Percentiles rank a stretch among this genome's conserved stretches.
Evolutionary conservation across 768 basidiomycete genomes (phyloP).

Genomic region (Infundibulicybe gibba): DNA sequence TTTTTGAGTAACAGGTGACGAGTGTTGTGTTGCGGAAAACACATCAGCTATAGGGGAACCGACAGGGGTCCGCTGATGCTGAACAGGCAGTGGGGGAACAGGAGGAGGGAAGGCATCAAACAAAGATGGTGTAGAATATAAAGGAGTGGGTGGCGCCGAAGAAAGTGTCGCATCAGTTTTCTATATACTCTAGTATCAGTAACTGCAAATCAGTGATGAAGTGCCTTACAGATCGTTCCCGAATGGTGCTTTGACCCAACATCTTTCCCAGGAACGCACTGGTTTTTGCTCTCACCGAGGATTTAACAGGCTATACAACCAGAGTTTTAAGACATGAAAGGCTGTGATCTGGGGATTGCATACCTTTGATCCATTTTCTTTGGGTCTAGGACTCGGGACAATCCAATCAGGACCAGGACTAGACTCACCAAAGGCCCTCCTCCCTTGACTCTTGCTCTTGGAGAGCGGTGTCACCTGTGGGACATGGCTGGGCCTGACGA

Average conservation of each 20-base stretch:
- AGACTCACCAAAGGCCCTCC: constrained; percentile 7
- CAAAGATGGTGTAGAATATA: constrained; percentile 36
- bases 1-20: constrained; percentile 41
- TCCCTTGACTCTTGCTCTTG: constrained; percentile 28
- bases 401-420: constrained; percentile 39
- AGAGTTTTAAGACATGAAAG: constrained; percentile 1
- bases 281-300: constrained; percentile 75
- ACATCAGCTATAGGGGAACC: constrained; percentile 50
- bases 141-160: constrained; percentile 24
- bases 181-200: constrained; percentile 27
- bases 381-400: constrained; percentile 37
- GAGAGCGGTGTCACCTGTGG: constrained; percentile 24
- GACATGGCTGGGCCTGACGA: constrained; percentile 19
- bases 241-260: constrained; percentile 59
- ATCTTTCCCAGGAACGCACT: constrained; percentile 79
- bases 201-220: constrained; percentile 8
- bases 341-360: constrained; percentile 26
- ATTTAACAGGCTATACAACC: constrained; percentile 41
- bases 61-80: constrained; percentile 31
- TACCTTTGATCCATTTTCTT: constrained; percentile 45
- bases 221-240: constrained; percentile 64
- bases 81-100: constrained; percentile 48
- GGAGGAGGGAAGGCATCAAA: constrained; percentile 46
- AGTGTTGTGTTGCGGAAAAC: constrained; percentile 30
- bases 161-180: constrained; percentile 48